These are phyloP conservation scores for Diaporthe destruens DNA, from an alignment of 2,329 filamentous ascomycete genomes.

Conservation along the genomic window DNA sequence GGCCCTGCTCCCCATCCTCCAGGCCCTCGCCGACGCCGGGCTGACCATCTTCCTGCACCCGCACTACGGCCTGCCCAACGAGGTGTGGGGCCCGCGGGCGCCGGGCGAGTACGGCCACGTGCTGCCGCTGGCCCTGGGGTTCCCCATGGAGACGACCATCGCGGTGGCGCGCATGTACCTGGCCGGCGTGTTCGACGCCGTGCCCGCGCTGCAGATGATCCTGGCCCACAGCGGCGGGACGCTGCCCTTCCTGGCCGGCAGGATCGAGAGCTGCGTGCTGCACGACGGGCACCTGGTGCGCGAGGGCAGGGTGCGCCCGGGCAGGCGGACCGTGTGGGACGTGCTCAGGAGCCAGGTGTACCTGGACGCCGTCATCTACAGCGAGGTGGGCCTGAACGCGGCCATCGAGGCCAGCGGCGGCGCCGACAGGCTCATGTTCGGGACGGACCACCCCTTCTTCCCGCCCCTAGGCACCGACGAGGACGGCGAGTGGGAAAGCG, in stretches of 20 bases:
- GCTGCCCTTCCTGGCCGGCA: slow-evolving; percentile 86
- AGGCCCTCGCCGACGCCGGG: slow-evolving; percentile 72
- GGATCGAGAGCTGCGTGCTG: slow-evolving; percentile 87
- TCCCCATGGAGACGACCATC: slow-evolving; percentile 93
- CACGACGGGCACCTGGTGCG: slow-evolving; percentile 83
- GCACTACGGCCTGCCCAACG: slow-evolving; percentile 87
- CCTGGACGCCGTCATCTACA: slow-evolving; percentile 89
- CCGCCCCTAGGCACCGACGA: slow-evolving; percentile 76
- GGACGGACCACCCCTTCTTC: slow-evolving; percentile 88
- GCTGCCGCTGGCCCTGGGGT: slow-evolving; percentile 85
- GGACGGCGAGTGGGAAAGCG: slow-evolving; percentile 77
- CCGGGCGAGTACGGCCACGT: slow-evolving; percentile 85
- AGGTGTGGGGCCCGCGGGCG: slow-evolving; percentile 81
- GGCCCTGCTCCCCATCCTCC: slow-evolving; percentile 77
- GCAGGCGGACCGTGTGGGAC: slow-evolving; percentile 66
- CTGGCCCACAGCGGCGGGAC: slow-evolving; percentile 91
- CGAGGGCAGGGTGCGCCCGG: slow-evolving; percentile 66
- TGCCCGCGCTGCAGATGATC: slow-evolving; percentile 77
- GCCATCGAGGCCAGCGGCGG: slow-evolving; percentile 76
- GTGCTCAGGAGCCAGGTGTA: slow-evolving; percentile 80
- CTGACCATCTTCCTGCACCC: slow-evolving; percentile 88
- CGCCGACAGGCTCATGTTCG: slow-evolving; percentile 80
- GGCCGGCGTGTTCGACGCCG: slow-evolving; percentile 85
- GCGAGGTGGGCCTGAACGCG: slow-evolving; percentile 77
- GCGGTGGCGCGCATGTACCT: slow-evolving; percentile 89